phyloP scores from a whole-genome alignment of 176 grass and related monocot species.

The Carex parvula region DNA sequence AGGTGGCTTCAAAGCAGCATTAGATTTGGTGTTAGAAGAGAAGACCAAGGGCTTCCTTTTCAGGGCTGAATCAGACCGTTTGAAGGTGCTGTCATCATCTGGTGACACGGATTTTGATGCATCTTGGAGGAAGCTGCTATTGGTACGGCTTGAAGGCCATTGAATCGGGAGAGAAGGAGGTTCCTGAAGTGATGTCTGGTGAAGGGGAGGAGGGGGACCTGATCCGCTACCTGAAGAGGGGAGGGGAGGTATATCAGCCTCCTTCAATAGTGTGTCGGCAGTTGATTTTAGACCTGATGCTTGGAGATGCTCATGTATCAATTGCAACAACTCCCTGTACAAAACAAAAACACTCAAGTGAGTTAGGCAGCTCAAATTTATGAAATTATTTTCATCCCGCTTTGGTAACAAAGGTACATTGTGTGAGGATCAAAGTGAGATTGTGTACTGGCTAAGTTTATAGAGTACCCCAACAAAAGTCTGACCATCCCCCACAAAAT shows the following conservation, averaged over 20 bases:
- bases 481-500: not conserved
- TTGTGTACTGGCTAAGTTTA: not conserved
- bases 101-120: constrained; percentile 26
- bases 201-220: constrained; percentile 41
- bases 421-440: not conserved
- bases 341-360: not conserved
- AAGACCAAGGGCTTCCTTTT: constrained; percentile 76
- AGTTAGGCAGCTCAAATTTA: not conserved
- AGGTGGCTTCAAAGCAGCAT: constrained; percentile 31
- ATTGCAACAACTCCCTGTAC: constrained; percentile 79
- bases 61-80: constrained; percentile 44
- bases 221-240: constrained; percentile 36
- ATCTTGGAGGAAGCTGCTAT: constrained; percentile 55
- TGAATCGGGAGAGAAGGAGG: constrained; percentile 47
- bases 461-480: not conserved
- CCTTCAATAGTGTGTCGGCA: constrained; percentile 77
- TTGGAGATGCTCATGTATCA: constrained; percentile 95
- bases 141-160: constrained; percentile 73
- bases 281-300: constrained; percentile 79
- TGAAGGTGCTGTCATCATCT: constrained; percentile 36
- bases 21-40: constrained; percentile 41
- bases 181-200: constrained; percentile 64
- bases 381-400: not conserved
- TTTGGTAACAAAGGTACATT: not conserved
- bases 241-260: constrained; percentile 72